A percentile compares a stretch with the other conserved stretches of the same genome.
phyloP scores from a whole-genome alignment of 768 basidiomycete species.

The Boletus coccyginus region DNA sequence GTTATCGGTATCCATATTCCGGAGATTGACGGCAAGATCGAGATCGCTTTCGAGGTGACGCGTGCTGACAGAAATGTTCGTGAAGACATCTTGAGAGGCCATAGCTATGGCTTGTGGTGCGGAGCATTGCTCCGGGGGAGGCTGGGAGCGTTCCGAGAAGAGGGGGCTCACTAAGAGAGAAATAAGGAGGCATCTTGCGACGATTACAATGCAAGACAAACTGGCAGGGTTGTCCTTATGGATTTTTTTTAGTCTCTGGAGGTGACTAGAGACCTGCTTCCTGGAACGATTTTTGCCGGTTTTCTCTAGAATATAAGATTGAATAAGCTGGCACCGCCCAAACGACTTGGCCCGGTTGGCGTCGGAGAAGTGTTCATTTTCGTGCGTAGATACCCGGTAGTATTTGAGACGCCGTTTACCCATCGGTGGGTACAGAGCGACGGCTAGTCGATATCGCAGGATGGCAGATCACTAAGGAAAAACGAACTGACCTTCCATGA shows the following conservation, averaged over 20 bases:
- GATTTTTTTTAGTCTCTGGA: slow-evolving; percentile 36
- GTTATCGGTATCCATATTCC: not conserved
- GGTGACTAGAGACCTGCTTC: slow-evolving; percentile 40
- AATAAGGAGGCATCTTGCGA: not conserved
- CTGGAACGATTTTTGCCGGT: slow-evolving; percentile 38
- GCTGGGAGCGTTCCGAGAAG: slow-evolving; percentile 24
- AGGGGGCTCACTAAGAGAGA: slow-evolving; percentile 20
- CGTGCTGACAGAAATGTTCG: slow-evolving; percentile 5
- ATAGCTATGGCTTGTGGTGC: not conserved
- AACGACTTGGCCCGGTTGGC: slow-evolving; percentile 28
- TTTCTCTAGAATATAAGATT: slow-evolving; percentile 37
- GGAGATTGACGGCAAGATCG: slow-evolving; percentile 6
- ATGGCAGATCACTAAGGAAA: not conserved
- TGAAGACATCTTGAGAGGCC: slow-evolving; percentile 10
- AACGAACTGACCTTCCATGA: slow-evolving; percentile 33
- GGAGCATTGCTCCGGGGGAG: slow-evolving; percentile 11
- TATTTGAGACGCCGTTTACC: slow-evolving; percentile 36
- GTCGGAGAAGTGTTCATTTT: slow-evolving; percentile 8
- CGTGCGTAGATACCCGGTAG: slow-evolving; percentile 21
- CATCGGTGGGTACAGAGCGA: slow-evolving; percentile 34
- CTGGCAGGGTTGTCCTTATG: slow-evolving; percentile 32
- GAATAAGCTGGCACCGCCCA: slow-evolving; percentile 40
- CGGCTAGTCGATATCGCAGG: slow-evolving; percentile 21
- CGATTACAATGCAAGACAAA: slow-evolving; percentile 17
- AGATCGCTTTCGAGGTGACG: slow-evolving; percentile 15